Conservation (phyloP, 805 yeast species). For the Wickerhamiella allomyrinae region DNA sequence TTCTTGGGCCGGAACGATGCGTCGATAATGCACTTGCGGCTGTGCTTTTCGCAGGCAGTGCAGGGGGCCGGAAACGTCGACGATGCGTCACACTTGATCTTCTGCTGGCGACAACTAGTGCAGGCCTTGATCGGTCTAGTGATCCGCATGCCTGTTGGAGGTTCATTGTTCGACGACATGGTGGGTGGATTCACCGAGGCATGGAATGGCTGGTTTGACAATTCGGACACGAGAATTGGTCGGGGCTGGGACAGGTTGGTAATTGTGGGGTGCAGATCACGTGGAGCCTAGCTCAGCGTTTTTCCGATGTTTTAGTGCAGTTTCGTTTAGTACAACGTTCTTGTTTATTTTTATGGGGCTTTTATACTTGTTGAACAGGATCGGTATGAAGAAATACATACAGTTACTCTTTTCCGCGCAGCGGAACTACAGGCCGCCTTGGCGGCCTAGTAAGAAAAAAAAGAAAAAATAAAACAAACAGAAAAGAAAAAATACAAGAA, state of each 20-base stretch:
- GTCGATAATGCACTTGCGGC: constrained; percentile 70
- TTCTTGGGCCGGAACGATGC: constrained; percentile 84
- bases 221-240: too few species aligned
- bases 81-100: constrained; percentile 83
- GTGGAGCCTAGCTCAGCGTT: too few species aligned
- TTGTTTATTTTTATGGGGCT: too few species aligned
- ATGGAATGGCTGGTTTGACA: not conserved
- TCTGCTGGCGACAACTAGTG: constrained; percentile 88
- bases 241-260: not conserved
- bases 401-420: too few species aligned
- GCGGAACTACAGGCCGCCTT: too few species aligned
- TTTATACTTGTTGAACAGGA: too few species aligned
- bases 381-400: too few species aligned
- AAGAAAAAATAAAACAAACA: too few species aligned
- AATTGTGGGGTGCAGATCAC: not conserved
- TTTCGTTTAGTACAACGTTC: too few species aligned
- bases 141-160: not conserved
- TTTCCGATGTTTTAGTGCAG: too few species aligned
- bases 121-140: constrained; percentile 78
- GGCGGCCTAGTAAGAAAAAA: too few species aligned
- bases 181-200: not conserved
- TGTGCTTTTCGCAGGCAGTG: constrained; percentile 68
- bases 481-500: too few species aligned
- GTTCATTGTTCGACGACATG: not conserved
- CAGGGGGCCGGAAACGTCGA: constrained; percentile 73